Base-by-base conservation (phyloP, 192 early-diverging fungal genomes). In the Kickxella alabastrina region DNA sequence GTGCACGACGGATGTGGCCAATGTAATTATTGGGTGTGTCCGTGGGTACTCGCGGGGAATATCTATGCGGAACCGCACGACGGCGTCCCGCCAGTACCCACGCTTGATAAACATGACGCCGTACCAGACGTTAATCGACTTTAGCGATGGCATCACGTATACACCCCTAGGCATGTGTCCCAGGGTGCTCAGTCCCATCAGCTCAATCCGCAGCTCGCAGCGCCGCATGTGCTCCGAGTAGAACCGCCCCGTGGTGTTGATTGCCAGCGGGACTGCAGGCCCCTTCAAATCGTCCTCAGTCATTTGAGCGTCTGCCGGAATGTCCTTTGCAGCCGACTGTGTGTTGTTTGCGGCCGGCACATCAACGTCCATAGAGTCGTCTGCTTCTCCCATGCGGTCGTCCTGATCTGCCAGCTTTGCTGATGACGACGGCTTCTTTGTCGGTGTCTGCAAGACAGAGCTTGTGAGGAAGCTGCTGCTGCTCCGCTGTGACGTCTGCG, bases 21-120 rank as follows among this genome's bases (percentile, higher is more conserved):
- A 90, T 12, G 69, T 75, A 4, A 96, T 81, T 1, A 80, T 70
- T 0, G 91, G 91, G 36, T 79, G 75, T 13, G 68, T 57, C 10
- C 79, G 64, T n/a, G 93, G 93, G 62, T 96, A 94, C 22, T 82
- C 79, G 36, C 68, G 67, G 17, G 90, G 90, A 37, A 93, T 92
- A 17, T 79, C 60, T 36, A 93, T 70, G 59, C 84, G 64, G 75
- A 94, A 96, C 53, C 93, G 88, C 64, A 96, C 89, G 6, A 94
- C 91, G 0, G 86, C 92, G 39, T 88, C 84, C 25, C 83, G 82
- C 71, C 92, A 96, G 70, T 85, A 94, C 25, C 93, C 93, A 26
- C 89, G 84, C 65, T 93, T 89, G 26, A 96, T 71, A 66, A 94
- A 92, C 25, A 96, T 65, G 6, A 86, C 84, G 0, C 90, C 93